These are phyloP conservation scores for Fusarium abutilonis DNA, from an alignment of 2,329 filamentous ascomycete species.

Conservation along the genomic window DNA sequence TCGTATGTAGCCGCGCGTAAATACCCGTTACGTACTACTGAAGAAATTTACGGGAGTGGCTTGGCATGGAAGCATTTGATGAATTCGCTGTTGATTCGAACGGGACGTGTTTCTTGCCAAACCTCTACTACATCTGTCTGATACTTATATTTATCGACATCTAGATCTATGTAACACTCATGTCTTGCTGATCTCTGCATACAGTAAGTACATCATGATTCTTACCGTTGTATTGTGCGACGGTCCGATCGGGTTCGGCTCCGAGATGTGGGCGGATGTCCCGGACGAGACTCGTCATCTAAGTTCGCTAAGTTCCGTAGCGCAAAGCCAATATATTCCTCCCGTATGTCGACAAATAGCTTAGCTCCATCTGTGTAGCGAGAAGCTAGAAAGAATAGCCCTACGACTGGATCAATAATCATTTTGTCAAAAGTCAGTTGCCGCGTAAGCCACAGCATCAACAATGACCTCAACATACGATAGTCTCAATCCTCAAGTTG, in stretches of 20 bases:
- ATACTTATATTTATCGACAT: background rate
- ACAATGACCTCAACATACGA: too few species aligned
- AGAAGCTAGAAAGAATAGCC: too few species aligned
- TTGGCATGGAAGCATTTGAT: background rate
- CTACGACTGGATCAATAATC: constrained; percentile 4
- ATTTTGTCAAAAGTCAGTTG: background rate
- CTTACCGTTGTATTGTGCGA: background rate
- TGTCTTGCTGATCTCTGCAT: background rate
- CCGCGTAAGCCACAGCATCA: constrained; percentile 17
- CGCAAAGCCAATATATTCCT: background rate
- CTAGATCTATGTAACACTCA: background rate
- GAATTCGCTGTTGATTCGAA: background rate
- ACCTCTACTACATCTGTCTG: background rate
- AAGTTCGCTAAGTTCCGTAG: constrained; percentile 1
- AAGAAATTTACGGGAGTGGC: background rate
- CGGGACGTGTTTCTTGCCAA: background rate
- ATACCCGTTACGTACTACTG: background rate
- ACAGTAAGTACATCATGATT: background rate
- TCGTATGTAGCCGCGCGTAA: constrained; percentile 8
- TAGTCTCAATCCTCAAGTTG: too few species aligned
- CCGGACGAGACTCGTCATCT: constrained; percentile 20
- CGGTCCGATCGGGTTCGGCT: constrained; percentile 20
- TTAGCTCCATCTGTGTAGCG: background rate
- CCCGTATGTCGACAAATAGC: background rate
- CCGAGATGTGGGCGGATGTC: constrained; percentile 10